A percentile compares a stretch with the other conserved stretches of the same genome.
These are phyloP conservation scores for Fusarium succisae DNA, from an alignment of 2,329 filamentous ascomycete genomes.

Conservation along the genomic window DNA sequence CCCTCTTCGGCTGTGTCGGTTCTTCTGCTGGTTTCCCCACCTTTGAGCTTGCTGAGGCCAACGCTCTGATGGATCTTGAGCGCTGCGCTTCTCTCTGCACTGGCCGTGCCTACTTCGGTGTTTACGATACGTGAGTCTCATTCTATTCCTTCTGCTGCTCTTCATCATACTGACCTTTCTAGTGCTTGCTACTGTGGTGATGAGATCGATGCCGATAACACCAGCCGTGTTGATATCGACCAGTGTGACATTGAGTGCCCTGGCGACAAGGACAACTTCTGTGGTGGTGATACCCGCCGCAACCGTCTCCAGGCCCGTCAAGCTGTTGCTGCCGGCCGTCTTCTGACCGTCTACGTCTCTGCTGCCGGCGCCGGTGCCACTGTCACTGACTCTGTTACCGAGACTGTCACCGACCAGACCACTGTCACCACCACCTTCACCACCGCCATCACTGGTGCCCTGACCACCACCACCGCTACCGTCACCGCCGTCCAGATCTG, in stretches of 20 bases:
- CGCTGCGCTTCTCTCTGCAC: slow-evolving; percentile 39
- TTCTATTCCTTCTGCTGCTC: accelerated
- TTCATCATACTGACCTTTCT: not conserved
- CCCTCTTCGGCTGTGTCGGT: slow-evolving; percentile 41
- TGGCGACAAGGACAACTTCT: slow-evolving; percentile 19
- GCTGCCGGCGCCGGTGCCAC: not conserved
- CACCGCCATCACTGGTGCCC: not conserved
- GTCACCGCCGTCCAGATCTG: slow-evolving; percentile 25
- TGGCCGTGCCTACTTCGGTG: slow-evolving; percentile 38
- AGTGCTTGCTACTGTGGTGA: slow-evolving; percentile 39
- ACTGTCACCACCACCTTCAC: slow-evolving; percentile 27
- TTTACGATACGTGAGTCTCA: slow-evolving; percentile 38
- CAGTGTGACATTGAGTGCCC: slow-evolving; percentile 30
- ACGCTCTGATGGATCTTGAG: slow-evolving; percentile 34
- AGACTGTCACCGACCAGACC: slow-evolving; percentile 11
- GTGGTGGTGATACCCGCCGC: slow-evolving; percentile 26
- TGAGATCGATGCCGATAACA: not conserved
- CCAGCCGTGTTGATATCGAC: not conserved
- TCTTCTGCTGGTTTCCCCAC: slow-evolving; percentile 30
- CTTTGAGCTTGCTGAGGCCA: slow-evolving; percentile 31
- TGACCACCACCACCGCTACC: slow-evolving; percentile 3
- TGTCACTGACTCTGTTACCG: not conserved
- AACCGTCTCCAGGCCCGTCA: slow-evolving; percentile 24
- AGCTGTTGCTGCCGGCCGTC: slow-evolving; percentile 15
- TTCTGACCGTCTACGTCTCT: slow-evolving; percentile 24